These are phyloP conservation scores for Zygosaccharomyces siamensis DNA, from an alignment of 805 yeast species.

Conservation along the genomic window DNA sequence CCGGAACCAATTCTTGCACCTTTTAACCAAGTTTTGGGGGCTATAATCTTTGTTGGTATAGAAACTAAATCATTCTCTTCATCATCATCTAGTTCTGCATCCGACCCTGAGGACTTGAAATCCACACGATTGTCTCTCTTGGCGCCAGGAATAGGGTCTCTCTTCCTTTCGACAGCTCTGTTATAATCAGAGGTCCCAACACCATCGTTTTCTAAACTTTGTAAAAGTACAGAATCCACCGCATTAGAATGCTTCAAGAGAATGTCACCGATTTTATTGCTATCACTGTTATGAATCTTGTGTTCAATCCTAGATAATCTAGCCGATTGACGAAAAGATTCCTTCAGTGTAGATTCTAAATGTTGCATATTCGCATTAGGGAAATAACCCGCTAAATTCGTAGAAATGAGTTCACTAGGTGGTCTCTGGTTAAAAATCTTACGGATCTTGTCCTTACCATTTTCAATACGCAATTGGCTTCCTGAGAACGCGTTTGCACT, in stretches of 20 bases:
- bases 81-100: conserved; percentile 21
- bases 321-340: conserved; percentile 75
- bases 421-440: conserved; percentile 82
- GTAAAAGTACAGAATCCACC: conserved; percentile 45
- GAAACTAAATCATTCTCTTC: conserved; percentile 37
- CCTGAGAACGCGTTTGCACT: conserved; percentile 12
- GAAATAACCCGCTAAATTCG: conserved; percentile 84
- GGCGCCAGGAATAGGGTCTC: conserved; percentile 1
- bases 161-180: conserved; percentile 3
- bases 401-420: conserved; percentile 84
- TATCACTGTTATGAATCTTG: conserved; percentile 36
- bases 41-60: conserved; percentile 36
- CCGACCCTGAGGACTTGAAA: conserved; percentile 19
- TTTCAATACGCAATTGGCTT: conserved; percentile 23
- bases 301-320: conserved; percentile 38
- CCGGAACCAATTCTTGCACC: conserved; percentile 95
- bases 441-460: conserved; percentile 32
- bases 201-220: conserved; percentile 29
- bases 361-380: conserved; percentile 73
- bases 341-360: conserved; percentile 73
- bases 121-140: conserved; percentile 18
- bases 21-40: conserved; percentile 82
- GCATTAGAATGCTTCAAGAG: conserved; percentile 51
- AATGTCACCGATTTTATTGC: conserved; percentile 60
- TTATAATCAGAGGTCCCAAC: background rate